phyloP scores from a whole-genome alignment of 1,284 basidiomycete genomes.

The Sporisorium graminicola region DNA sequence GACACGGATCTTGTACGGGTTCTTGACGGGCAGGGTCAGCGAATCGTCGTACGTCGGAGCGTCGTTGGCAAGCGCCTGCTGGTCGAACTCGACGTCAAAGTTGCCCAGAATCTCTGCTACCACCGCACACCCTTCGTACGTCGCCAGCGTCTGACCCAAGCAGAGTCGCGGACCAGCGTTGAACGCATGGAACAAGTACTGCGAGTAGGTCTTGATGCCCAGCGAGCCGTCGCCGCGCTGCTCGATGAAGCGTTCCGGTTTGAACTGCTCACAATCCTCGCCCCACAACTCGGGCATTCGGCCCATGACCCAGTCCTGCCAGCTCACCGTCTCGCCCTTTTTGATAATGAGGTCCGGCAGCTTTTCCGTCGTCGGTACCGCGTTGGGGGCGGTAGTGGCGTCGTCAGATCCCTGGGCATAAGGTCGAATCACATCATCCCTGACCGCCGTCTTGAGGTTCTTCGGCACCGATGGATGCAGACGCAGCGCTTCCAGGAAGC shows the following conservation, averaged over 20 bases:
- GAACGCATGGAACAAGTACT: conserved; percentile 70
- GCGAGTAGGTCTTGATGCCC: conserved; percentile 71
- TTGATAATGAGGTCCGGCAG: conserved; percentile 54
- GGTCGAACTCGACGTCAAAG: conserved; percentile 41
- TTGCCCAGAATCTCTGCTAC: conserved; percentile 47
- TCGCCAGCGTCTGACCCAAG: conserved; percentile 67
- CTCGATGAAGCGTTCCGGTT: conserved; percentile 66
- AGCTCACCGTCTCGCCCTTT: conserved; percentile 47
- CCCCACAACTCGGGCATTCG: conserved; percentile 64
- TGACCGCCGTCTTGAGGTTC: conserved; percentile 51
- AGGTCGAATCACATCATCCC: conserved; percentile 58
- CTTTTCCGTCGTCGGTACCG: conserved; percentile 29
- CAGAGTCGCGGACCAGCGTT: conserved; percentile 64
- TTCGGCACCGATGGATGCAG: conserved; percentile 64
- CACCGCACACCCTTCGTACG: conserved; percentile 56
- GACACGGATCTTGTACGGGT: conserved; percentile 45
- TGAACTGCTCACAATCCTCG: conserved; percentile 64
- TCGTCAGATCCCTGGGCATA: conserved; percentile 40
- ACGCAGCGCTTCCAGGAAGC: conserved; percentile 57
- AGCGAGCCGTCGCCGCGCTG: conserved; percentile 61
- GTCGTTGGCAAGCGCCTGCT: conserved; percentile 35
- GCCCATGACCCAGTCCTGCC: conserved; percentile 60
- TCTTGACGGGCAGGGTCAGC: conserved; percentile 50
- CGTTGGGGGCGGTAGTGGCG: conserved; percentile 39
- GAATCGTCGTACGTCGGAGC: conserved; percentile 51